Conservation (phyloP, 2,329 filamentous ascomycete species). For the Peltaster fructicola region DNA sequence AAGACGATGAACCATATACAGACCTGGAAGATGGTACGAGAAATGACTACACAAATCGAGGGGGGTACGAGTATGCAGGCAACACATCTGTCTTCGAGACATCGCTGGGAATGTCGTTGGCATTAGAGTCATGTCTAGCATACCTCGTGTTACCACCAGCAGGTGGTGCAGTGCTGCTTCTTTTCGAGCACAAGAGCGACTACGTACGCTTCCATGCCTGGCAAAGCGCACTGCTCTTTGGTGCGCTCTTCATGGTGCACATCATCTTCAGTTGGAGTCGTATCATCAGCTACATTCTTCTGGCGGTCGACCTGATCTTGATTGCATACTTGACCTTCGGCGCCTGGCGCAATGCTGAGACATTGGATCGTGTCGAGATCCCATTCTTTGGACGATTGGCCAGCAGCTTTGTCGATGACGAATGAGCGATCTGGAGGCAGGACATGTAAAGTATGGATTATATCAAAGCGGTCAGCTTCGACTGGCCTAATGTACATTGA, state of each 20-base stretch:
- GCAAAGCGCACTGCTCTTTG: constrained; percentile 37
- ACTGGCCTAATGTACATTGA: too few relatives aligned
- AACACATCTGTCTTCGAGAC: constrained; percentile 55
- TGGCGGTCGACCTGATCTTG: constrained; percentile 55
- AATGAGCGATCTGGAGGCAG: too few relatives aligned
- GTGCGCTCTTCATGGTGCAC: constrained; percentile 50
- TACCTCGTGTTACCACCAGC: constrained; percentile 74
- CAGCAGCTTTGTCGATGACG: constrained; percentile 79
- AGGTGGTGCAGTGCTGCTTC: constrained; percentile 65
- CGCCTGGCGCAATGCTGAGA: constrained; percentile 68
- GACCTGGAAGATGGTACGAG: constrained; percentile 15
- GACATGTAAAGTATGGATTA: too few relatives aligned
- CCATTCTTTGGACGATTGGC: constrained; percentile 75
- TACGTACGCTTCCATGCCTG: constrained; percentile 96
- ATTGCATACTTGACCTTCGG: constrained; percentile 61
- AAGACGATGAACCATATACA: constrained; percentile 13
- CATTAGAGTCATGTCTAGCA: constrained; percentile 79
- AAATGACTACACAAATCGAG: constrained; percentile 14
- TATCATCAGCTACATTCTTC: constrained; percentile 68
- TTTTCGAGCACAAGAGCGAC: constrained; percentile 87
- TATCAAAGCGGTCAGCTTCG: too few relatives aligned
- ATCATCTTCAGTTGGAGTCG: constrained; percentile 72
- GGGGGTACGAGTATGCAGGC: constrained; percentile 25
- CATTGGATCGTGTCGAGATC: constrained; percentile 56
- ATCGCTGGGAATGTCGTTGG: constrained; percentile 66